Evolutionary conservation across 164 flowering plant species (phyloP).

Genomic region (Akebia trifoliata): DNA sequence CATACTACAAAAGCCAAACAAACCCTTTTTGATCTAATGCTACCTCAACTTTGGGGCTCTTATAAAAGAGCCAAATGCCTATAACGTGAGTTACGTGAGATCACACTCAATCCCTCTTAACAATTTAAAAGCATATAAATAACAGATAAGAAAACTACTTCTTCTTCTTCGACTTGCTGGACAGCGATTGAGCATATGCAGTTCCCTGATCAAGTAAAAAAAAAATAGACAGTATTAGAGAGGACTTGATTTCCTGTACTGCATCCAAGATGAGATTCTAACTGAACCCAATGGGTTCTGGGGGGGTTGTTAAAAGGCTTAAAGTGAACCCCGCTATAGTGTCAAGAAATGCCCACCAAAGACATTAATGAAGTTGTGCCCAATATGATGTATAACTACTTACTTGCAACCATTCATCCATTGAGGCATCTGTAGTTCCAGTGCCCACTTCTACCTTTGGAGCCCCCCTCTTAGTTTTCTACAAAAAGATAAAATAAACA

Average conservation of each 20-base stretch:
- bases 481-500: not conserved
- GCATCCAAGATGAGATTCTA: conserved; percentile 1
- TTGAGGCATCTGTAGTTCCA: conserved; percentile 58
- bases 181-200: conserved; percentile 55
- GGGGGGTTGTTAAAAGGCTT: no score
- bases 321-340: not conserved
- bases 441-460: conserved; percentile 96
- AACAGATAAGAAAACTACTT: conserved; percentile 33
- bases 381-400: conserved; percentile 7
- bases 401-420: conserved; percentile 97
- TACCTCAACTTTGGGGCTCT: not conserved
- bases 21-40: no score
- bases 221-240: not conserved
- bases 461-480: conserved; percentile 84
- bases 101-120: not conserved
- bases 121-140: not conserved
- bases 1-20: no score
- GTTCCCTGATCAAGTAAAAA: conserved; percentile 55
- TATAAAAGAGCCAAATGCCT: not conserved
- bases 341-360: not conserved
- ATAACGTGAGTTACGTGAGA: conserved; percentile 1
- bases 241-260: not conserved
- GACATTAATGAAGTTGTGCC: not conserved
- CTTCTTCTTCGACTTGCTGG: conserved; percentile 72
- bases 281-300: no score